Evolutionary conservation across 805 yeast genomes (phyloP), one percentile per base, ranked within the genome.

Genomic region (Candida rishiriensis): DNA sequence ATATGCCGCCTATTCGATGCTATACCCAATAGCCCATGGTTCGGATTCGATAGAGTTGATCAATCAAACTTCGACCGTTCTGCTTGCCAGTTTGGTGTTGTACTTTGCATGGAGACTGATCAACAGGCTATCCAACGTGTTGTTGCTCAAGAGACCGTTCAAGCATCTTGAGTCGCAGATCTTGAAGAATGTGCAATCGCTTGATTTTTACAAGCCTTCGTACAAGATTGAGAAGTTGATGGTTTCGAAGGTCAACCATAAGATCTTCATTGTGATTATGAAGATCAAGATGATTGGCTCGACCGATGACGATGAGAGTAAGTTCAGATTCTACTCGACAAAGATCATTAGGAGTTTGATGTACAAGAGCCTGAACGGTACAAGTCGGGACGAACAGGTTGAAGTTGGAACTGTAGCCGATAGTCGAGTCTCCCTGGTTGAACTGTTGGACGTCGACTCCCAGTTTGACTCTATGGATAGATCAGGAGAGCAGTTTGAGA

Each of bases 251-350:
- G 81, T 83, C 33, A 85, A 81, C 57, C 78, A 79, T 56, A 74
- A 73, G 46, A 64, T 83, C 3, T 79, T 72, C 52, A 71, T 85
- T 18, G 76, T 82, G 2, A 73, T 87, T 3, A 49, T 83, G 14
- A 72, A 68, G 43, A 51, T 85, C 3, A 62, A 60, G 16, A 79
- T 85, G 84, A 62, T 66, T 38, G 90, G 90, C n/a, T 85, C 83
- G 1, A 76, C 85, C 3, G 78, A 78, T 49, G 87, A 83, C 43
- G 89, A 84, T 38, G 91, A 85, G 58, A 61, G 78, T 1, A 64
- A 70, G 29, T 55, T 85, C 30, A 60, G 85, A 36, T 72, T 70
- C 47, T 80, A 80, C 46, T 63, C 75, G 2, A 61, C 65, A 35
- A 65, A 73, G 30, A 61, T 77, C 8, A 64, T 80, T 3, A 57